These are phyloP conservation scores for Acephala macrosclerotiorum DNA, from an alignment of 2,329 filamentous ascomycete species.

Conservation along the genomic window DNA sequence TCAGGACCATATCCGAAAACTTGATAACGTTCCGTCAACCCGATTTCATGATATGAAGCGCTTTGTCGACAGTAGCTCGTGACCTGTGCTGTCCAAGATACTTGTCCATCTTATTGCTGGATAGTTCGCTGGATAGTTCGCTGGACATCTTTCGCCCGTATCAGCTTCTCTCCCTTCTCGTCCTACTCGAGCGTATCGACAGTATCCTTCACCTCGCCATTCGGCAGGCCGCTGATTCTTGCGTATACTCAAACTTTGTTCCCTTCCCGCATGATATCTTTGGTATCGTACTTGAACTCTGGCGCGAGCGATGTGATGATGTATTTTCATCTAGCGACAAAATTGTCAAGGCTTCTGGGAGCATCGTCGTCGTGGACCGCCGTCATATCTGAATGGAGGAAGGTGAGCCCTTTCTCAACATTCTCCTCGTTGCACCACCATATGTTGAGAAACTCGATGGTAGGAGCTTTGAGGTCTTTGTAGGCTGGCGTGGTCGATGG, in stretches of 20 bases:
- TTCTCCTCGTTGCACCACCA: conserved; percentile 15
- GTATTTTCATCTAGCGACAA: neutral
- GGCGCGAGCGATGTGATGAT: neutral
- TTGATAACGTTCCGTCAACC: neutral
- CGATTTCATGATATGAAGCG: neutral
- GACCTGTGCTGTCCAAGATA: neutral
- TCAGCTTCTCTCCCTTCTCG: neutral
- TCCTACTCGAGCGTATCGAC: neutral
- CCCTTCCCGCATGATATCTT: conserved; percentile 2
- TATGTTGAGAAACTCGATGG: neutral
- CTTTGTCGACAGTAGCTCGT: neutral
- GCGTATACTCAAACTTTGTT: conserved; percentile 5
- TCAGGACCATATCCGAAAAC: neutral
- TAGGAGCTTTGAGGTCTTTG: neutral
- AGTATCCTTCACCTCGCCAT: neutral
- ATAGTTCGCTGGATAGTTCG: neutral
- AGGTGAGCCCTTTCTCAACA: neutral
- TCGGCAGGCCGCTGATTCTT: neutral
- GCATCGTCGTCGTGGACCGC: neutral
- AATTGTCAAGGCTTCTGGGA: neutral
- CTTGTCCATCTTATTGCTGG: neutral
- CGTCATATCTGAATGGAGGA: neutral
- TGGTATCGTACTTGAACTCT: conserved; percentile 9
- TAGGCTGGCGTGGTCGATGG: neutral
- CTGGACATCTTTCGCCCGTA: neutral